Conservation (phyloP, 2,329 filamentous ascomycete species). For the Aspergillus unguis region DNA sequence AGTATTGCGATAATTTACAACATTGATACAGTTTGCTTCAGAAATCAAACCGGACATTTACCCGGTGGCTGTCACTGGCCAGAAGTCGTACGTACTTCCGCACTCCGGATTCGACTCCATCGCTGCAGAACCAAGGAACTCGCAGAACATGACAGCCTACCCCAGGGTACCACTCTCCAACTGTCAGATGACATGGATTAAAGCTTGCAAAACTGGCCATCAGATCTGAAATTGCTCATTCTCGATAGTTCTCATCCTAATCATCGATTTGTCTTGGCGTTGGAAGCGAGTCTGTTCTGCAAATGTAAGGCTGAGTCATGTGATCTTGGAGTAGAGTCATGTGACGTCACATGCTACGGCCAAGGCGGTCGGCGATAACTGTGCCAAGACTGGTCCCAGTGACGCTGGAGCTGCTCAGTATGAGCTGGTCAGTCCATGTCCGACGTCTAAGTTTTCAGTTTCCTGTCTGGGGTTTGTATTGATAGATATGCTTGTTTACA, state of each 20-base stretch:
- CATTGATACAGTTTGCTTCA: no score
- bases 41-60: no score
- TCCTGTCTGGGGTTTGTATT: background rate
- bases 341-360: constrained; percentile 5
- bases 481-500: background rate
- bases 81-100: no score
- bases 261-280: no score
- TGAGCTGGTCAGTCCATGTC: background rate
- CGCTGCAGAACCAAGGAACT: constrained; percentile 1
- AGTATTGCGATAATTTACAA: no score
- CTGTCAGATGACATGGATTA: background rate
- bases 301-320: constrained; percentile 8
- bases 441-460: background rate
- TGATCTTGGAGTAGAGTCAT: background rate
- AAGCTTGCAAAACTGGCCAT: background rate
- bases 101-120: background rate
- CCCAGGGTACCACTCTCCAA: background rate
- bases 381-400: background rate
- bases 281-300: no score
- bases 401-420: background rate
- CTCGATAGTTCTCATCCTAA: no score
- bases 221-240: no score
- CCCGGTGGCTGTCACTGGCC: no score
- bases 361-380: background rate
- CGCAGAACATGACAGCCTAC: background rate